phyloP scores from a whole-genome alignment of 1,139 yeast genomes.

The Ogataea hybrid region DNA sequence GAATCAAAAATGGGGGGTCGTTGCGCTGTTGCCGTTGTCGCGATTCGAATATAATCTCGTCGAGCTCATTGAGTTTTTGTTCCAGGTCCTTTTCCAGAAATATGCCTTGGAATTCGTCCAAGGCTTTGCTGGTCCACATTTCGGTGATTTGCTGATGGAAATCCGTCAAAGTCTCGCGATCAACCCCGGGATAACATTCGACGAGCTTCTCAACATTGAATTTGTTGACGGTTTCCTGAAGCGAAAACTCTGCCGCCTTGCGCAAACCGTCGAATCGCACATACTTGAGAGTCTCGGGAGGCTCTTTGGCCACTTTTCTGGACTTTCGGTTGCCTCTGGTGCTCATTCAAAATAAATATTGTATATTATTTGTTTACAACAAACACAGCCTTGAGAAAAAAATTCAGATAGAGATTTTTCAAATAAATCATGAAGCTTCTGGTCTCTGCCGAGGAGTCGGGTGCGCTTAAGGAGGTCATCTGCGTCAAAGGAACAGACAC shows the following conservation, averaged over 20 bases:
- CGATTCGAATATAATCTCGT: slow-evolving; percentile 62
- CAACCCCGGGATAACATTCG: slow-evolving; percentile 68
- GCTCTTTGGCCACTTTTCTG: slow-evolving; percentile 1
- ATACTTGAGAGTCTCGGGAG: slow-evolving; percentile 13
- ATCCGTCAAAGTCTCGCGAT: slow-evolving; percentile 49
- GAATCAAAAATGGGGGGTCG: slow-evolving; percentile 23
- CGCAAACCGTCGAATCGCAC: slow-evolving; percentile 29
- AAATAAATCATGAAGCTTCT: slow-evolving; percentile 44
- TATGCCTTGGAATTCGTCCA: slow-evolving; percentile 64
- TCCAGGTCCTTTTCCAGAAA: slow-evolving; percentile 61
- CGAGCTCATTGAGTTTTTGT: slow-evolving; percentile 59
- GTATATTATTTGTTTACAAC: slow-evolving; percentile 10
- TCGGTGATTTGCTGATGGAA: slow-evolving; percentile 61
- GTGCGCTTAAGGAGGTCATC: slow-evolving; percentile 53
- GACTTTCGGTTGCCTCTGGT: slow-evolving; percentile 6
- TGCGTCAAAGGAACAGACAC: slow-evolving; percentile 68
- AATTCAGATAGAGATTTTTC: not conserved
- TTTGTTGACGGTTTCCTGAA: slow-evolving; percentile 63
- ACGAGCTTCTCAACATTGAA: slow-evolving; percentile 58
- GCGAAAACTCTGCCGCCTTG: slow-evolving; percentile 46
- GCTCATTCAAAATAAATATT: slow-evolving; percentile 4
- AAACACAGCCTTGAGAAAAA: slow-evolving; percentile 9
- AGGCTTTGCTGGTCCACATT: slow-evolving; percentile 59
- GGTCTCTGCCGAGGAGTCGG: slow-evolving; percentile 56
- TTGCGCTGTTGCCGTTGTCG: slow-evolving; percentile 30